Conservation (phyloP, 2,329 filamentous ascomycete species). For the Pyricularia sp. region DNA sequence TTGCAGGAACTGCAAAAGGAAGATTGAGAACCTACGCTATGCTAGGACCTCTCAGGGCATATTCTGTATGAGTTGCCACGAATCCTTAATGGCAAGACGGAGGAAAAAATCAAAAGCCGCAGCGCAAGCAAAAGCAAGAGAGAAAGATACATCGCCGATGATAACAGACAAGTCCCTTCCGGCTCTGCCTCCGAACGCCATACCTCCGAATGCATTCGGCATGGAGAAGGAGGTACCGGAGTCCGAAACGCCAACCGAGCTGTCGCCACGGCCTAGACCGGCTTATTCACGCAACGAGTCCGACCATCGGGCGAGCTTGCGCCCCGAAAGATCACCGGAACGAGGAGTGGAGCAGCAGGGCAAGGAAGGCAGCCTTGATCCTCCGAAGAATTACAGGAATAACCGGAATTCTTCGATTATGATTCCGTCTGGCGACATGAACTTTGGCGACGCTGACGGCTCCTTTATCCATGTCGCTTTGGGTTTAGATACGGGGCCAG, state of each 20-base stretch:
- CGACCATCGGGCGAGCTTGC: slow-evolving; percentile 44
- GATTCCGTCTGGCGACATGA: slow-evolving; percentile 23
- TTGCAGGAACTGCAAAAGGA: slow-evolving; percentile 95
- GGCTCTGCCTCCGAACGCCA: slow-evolving; percentile 72
- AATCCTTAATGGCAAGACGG: slow-evolving; percentile 87
- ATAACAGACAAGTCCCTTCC: slow-evolving; percentile 88
- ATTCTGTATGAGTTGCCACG: slow-evolving; percentile 98
- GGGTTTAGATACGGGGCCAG: slow-evolving; percentile 55
- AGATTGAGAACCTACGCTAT: slow-evolving; percentile 97
- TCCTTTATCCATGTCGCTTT: slow-evolving; percentile 71
- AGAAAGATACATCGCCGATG: slow-evolving; percentile 55
- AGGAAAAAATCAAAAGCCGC: slow-evolving; percentile 75
- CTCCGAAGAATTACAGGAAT: slow-evolving; percentile 68
- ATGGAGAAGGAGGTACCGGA: slow-evolving; percentile 43
- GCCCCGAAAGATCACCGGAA: slow-evolving; percentile 46
- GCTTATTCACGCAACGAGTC: slow-evolving; percentile 42
- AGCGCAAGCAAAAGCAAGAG: slow-evolving; percentile 49
- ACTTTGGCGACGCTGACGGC: slow-evolving; percentile 48
- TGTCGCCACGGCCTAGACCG: slow-evolving; percentile 53
- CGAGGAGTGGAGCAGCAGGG: slow-evolving; percentile 25
- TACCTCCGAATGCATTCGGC: slow-evolving; percentile 54
- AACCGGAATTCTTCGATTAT: slow-evolving; percentile 66
- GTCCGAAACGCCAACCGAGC: slow-evolving; percentile 58
- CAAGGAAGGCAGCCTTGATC: slow-evolving; percentile 54
- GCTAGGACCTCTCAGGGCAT: slow-evolving; percentile 96